Evolutionary conservation across 345 rosid genomes (phyloP).

Genomic region (Geranium brycei): DNA sequence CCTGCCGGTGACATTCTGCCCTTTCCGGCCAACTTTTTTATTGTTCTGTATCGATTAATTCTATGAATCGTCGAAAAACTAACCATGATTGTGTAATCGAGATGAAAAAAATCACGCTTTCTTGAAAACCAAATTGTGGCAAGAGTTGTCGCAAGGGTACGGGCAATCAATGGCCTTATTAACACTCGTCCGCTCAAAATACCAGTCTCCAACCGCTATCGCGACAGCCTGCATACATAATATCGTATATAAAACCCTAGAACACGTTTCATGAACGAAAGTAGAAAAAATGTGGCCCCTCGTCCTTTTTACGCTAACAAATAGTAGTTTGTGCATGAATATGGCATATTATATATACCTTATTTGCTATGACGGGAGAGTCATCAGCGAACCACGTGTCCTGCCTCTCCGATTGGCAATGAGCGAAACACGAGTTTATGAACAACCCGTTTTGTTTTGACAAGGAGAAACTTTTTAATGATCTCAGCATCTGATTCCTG

Average conservation of each 20-base stretch:
- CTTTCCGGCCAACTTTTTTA: constrained; percentile 7
- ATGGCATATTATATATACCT: constrained; percentile 32
- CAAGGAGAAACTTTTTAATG: constrained; percentile 46
- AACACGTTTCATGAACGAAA: neutral
- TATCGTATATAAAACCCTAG: neutral
- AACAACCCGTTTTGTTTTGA: constrained; percentile 66
- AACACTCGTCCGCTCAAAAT: constrained; percentile 50
- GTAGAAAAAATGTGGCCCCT: too few relatives aligned
- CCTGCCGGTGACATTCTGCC: constrained; percentile 2
- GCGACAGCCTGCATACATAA: constrained; percentile 57
- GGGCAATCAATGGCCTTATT: constrained; percentile 64
- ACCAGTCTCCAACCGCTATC: constrained; percentile 91
- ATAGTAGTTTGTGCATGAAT: neutral
- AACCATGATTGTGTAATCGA: neutral
- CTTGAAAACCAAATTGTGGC: constrained; percentile 83
- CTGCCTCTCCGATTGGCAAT: constrained; percentile 90
- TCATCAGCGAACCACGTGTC: constrained; percentile 87
- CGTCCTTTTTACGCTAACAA: too few relatives aligned
- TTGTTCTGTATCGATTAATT: neutral
- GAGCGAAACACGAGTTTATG: constrained; percentile 90
- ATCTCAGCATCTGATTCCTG: constrained; percentile 69
- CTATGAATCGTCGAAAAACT: neutral
- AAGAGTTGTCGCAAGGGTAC: constrained; percentile 76
- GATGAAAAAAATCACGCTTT: constrained; percentile 10
- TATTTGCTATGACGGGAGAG: constrained; percentile 62